Evolutionary conservation across 163 green algal genomes (phyloP), one percentile per base, ranked within the genome.

Genomic region (Chlorella variabilis): DNA sequence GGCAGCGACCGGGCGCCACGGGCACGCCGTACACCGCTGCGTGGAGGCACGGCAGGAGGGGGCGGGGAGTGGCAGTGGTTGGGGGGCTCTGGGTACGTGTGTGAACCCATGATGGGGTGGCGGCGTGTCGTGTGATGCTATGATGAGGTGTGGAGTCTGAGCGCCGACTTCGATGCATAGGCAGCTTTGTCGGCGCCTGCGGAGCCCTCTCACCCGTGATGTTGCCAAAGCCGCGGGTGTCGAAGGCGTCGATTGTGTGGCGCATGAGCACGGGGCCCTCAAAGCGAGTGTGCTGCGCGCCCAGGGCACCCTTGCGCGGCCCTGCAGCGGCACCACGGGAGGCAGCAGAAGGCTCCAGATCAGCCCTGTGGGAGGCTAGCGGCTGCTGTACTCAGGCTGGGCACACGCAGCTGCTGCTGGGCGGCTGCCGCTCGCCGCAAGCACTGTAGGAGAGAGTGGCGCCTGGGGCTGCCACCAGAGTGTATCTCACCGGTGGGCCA

Each of bases 281-380:
- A 76, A 93, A 94, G 51, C 62, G 7, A 0, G 87, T 93, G 74
- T 77, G 71, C 86, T 94, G 91, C 3, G 86, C 58, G 20, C 90
- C 90, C 66, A 93, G 80, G 29, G 71, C 76, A 18, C 90, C 89
- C 17, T 75, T 81, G 20, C 89, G 77, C 0, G 90, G 89, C 21
- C 87, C 91, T 77, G 69, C 69, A 29, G 4, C 9, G 7, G 54
- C 9, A 9, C 4, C 9, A 15, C 54, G 39, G 29, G 29, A 13
- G 23, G n/a, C n/a, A n/a, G n/a, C n/a, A n/a, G n/a, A n/a, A n/a
- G n/a, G n/a, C n/a, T n/a, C n/a, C n/a, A n/a, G n/a, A n/a, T n/a
- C 11, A 39, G 67, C 0, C 6, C 15, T 15, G 67, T n/a, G 23
- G 21, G 38, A 31, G 69, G 25, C 34, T 21, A 29, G 33, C 8